phyloP scores from a whole-genome alignment of 371 early-diverging fungal genomes.

The Chytridiales sp. region DNA sequence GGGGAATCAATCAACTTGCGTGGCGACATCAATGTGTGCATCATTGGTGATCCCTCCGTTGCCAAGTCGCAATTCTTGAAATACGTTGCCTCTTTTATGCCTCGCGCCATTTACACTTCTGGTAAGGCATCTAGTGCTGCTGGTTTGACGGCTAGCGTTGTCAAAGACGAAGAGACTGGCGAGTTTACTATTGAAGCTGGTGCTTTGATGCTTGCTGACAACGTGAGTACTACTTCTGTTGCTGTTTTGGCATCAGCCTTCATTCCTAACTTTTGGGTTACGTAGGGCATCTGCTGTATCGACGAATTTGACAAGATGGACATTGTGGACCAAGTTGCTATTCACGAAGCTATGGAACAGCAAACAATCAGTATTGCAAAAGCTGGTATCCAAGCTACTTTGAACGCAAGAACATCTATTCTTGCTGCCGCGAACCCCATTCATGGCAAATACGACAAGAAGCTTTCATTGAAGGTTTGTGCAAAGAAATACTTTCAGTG shows the following conservation, averaged over 20 bases:
- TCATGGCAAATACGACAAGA: conserved; percentile 94
- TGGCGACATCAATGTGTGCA: conserved; percentile 99
- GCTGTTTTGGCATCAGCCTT: too few relatives aligned
- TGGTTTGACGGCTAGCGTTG: conserved; percentile 98
- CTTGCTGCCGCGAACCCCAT: conserved; percentile 99
- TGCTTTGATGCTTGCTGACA: conserved; percentile 99
- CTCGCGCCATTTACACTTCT: conserved; percentile 95
- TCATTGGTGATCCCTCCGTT: conserved; percentile 98
- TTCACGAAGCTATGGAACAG: conserved; percentile 99
- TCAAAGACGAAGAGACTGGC: conserved; percentile 98
- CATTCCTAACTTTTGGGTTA: background rate
- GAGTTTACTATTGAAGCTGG: conserved; percentile 99
- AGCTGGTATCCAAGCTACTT: conserved; percentile 98
- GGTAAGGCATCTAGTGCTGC: conserved; percentile 99
- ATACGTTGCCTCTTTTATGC: conserved; percentile 83
- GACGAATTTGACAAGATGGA: conserved; percentile 99
- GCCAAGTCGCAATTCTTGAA: conserved; percentile 98
- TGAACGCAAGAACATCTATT: conserved; percentile 84
- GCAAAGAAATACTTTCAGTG: conserved; percentile 89
- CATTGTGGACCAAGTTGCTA: conserved; percentile 97
- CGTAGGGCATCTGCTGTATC: conserved; percentile 97
- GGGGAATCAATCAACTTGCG: conserved; percentile 92
- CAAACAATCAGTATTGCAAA: conserved; percentile 99
- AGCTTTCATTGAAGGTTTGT: conserved; percentile 85
- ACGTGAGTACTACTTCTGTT: conserved; percentile 53